Percentiles rank a stretch among this genome's conserved stretches.
These are phyloP conservation scores for Diplosphaera chodatii DNA, from an alignment of 139 green algal species.

Conservation along the genomic window DNA sequence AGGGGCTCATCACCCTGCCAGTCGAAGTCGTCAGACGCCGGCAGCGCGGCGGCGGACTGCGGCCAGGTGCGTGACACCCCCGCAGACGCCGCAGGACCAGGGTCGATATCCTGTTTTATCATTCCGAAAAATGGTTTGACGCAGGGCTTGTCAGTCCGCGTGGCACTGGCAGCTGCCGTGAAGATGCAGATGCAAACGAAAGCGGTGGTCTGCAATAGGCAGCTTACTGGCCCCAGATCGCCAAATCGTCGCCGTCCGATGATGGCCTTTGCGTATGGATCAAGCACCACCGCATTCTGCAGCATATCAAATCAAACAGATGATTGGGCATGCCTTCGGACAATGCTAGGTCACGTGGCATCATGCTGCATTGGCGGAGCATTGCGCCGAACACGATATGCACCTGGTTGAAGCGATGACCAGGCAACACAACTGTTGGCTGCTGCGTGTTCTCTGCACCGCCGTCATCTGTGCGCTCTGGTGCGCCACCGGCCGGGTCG, in stretches of 20 bases:
- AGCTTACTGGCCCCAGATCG: constrained; percentile 52
- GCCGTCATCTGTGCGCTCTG: too few relatives aligned
- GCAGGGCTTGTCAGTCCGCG: too few relatives aligned
- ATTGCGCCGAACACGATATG: too few relatives aligned
- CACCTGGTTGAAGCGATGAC: background rate
- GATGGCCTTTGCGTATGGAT: constrained; percentile 85
- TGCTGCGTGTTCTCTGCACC: background rate
- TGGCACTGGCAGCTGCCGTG: too few relatives aligned
- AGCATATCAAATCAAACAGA: too few relatives aligned
- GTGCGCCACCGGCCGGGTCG: background rate
- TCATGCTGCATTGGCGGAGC: too few relatives aligned
- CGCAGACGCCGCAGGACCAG: constrained; percentile 34
- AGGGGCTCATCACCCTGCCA: constrained; percentile 80
- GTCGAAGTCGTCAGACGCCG: constrained; percentile 58
- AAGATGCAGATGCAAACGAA: too few relatives aligned
- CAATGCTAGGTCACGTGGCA: too few relatives aligned
- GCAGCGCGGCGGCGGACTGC: constrained; percentile 62
- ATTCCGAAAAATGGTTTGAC: too few relatives aligned
- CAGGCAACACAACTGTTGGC: background rate
- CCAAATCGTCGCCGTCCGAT: constrained; percentile 69
- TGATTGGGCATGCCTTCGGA: too few relatives aligned
- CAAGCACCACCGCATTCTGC: constrained; percentile 68
- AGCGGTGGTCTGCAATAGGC: too few relatives aligned
- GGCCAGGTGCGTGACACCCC: constrained; percentile 72
- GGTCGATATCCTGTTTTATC: constrained; percentile 57